phyloP scores from a whole-genome alignment of 2,329 filamentous ascomycete species.

The Ascochyta fabae region DNA sequence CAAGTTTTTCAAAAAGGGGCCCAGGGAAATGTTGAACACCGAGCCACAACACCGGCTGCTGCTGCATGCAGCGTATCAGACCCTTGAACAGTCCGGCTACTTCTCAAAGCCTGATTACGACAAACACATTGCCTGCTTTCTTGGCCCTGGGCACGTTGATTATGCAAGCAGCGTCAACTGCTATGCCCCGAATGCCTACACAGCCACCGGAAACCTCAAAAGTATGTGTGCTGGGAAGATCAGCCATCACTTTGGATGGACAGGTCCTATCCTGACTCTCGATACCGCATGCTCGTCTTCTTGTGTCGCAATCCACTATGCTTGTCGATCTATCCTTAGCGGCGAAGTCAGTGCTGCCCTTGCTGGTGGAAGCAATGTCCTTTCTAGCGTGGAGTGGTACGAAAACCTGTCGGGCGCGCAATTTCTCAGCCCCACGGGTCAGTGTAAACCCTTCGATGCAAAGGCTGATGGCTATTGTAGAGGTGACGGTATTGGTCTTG shows the following conservation, averaged over 20 bases:
- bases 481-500: conserved; percentile 54
- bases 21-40: conserved; percentile 24
- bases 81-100: conserved; percentile 44
- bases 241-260: conserved; percentile 34
- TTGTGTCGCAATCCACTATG: conserved; percentile 26
- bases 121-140: conserved; percentile 36
- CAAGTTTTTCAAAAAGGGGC: conserved; percentile 28
- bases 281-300: conserved; percentile 47
- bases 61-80: conserved; percentile 38
- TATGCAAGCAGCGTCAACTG: conserved; percentile 42
- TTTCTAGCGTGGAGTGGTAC: conserved; percentile 37
- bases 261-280: conserved; percentile 30
- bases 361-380: conserved; percentile 46
- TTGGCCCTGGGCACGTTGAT: conserved; percentile 36
- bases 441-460: conserved; percentile 51
- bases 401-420: conserved; percentile 45
- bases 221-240: conserved; percentile 27
- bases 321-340: conserved; percentile 30
- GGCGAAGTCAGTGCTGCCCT: conserved; percentile 40
- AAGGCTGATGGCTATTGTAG: conserved; percentile 62
- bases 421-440: conserved; percentile 54
- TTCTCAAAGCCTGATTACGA: conserved; percentile 18
- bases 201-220: conserved; percentile 25
- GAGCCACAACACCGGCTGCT: conserved; percentile 34
- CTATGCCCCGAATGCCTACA: conserved; percentile 34